A percentile compares a stretch with the other conserved stretches of the same genome.
Evolutionary conservation across 345 rosid genomes (phyloP).

Genomic region (Excoecaria agallocha): DNA sequence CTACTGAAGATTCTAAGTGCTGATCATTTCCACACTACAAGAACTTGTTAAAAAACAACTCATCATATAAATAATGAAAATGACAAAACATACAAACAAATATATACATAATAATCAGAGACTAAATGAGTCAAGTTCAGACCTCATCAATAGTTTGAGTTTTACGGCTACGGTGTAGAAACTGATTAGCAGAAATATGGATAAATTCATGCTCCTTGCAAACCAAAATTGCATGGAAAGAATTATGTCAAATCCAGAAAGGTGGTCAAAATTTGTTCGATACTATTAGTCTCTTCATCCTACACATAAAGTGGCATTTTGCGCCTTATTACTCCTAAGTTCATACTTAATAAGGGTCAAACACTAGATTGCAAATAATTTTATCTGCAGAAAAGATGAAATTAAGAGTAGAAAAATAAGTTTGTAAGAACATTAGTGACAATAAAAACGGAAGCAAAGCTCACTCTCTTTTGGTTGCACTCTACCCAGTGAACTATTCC

Average conservation of each 20-base stretch:
- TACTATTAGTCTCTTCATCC: neutral
- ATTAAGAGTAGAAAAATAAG: no score
- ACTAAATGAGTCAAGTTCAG: constrained; percentile 19
- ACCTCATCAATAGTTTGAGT: constrained; percentile 97
- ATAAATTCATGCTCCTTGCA: constrained; percentile 55
- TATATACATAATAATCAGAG: neutral
- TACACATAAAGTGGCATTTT: neutral
- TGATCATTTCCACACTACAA: constrained; percentile 5
- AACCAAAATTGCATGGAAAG: constrained; percentile 38
- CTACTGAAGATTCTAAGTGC: neutral
- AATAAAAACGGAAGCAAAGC: constrained; percentile 21
- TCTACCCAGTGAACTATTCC: constrained; percentile 74
- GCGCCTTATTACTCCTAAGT: no score
- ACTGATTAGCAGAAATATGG: constrained; percentile 68
- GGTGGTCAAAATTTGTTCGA: neutral
- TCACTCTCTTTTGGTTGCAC: constrained; percentile 62
- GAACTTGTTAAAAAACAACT: neutral
- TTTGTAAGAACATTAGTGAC: neutral
- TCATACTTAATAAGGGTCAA: no score
- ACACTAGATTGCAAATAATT: no score
- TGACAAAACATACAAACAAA: neutral
- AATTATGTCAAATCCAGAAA: constrained; percentile 15
- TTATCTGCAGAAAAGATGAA: neutral
- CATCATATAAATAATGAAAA: constrained; percentile 14
- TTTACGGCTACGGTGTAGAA: constrained; percentile 81